Percentiles rank a stretch among this genome's conserved stretches.
These are phyloP conservation scores for Lepraria neglecta DNA, from an alignment of 495 filamentous ascomycete genomes.

Conservation along the genomic window DNA sequence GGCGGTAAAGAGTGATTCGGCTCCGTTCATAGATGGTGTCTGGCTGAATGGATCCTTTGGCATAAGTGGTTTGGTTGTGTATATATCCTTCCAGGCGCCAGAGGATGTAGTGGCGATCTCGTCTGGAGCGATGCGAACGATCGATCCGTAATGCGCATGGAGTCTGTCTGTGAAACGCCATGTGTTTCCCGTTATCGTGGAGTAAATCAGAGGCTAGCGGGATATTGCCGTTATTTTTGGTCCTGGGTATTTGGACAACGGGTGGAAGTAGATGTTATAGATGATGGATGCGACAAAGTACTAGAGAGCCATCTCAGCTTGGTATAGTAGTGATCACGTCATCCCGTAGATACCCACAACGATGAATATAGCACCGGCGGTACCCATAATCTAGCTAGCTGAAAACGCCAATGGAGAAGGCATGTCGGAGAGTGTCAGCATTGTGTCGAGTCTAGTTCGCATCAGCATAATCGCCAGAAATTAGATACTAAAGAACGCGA, in stretches of 20 bases:
- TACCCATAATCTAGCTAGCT: background rate
- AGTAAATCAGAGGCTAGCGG: constrained; percentile 18
- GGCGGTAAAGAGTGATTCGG: constrained; percentile 22
- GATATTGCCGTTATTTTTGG: constrained; percentile 19
- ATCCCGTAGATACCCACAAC: constrained; percentile 1
- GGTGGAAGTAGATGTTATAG: constrained; percentile 34
- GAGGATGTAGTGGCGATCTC: constrained; percentile 30
- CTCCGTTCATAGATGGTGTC: constrained; percentile 23
- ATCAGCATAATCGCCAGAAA: background rate
- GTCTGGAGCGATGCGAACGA: constrained; percentile 47
- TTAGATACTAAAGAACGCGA: background rate
- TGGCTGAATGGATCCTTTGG: constrained; percentile 21
- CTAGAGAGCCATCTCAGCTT: background rate
- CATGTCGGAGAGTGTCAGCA: constrained; percentile 12
- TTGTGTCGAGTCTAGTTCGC: background rate
- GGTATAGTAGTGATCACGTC: background rate
- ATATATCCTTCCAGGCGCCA: constrained; percentile 23
- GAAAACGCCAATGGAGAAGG: constrained; percentile 1
- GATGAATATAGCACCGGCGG: background rate
- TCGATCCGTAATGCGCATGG: constrained; percentile 40
- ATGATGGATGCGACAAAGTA: constrained; percentile 15
- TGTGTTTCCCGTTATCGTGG: constrained; percentile 17
- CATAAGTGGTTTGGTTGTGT: constrained; percentile 9
- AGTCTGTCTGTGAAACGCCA: constrained; percentile 13
- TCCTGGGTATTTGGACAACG: constrained; percentile 30